Evolutionary conservation across 306 rosid genomes (phyloP).

Genomic region (Delonix regia): DNA sequence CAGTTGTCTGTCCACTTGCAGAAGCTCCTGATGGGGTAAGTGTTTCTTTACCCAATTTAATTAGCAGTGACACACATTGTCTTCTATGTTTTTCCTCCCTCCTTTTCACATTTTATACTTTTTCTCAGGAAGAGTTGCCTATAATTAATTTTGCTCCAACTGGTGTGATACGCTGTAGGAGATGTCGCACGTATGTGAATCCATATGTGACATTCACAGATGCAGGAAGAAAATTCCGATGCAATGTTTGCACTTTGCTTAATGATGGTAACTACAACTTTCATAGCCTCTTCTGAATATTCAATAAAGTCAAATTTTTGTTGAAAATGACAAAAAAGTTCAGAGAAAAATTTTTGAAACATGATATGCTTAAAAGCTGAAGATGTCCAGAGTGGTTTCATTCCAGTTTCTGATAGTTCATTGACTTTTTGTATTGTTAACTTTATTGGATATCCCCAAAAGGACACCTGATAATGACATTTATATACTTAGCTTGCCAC

Average conservation of each 20-base stretch:
- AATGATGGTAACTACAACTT: constrained; percentile 81
- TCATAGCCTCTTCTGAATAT: constrained; percentile 14
- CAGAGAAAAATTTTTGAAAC: not conserved
- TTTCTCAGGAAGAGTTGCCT: constrained; percentile 82
- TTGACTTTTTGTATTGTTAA: constrained; percentile 11
- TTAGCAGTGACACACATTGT: constrained; percentile 14
- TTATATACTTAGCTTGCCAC: constrained; percentile 20
- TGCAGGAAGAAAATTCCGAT: constrained; percentile 95
- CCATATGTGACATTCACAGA: constrained; percentile 93
- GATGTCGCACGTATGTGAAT: constrained; percentile 96
- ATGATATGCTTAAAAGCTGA: not conserved
- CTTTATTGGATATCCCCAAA: constrained; percentile 9
- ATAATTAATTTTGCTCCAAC: constrained; percentile 78
- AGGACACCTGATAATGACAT: constrained; percentile 4
- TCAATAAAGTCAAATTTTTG: not conserved
- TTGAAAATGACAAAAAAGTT: not conserved
- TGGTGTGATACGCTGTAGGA: constrained; percentile 94
- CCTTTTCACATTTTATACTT: not conserved
- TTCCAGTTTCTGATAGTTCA: constrained; percentile 22
- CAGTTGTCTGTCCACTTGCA: constrained; percentile 98
- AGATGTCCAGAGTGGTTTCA: not conserved
- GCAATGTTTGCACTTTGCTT: constrained; percentile 87
- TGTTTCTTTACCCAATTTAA: constrained; percentile 39
- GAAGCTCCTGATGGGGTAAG: constrained; percentile 90
- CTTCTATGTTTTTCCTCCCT: constrained; percentile 20